A percentile compares a stretch with the other conserved stretches of the same genome.
These are phyloP conservation scores for Globisporangium nunn DNA, from an alignment of 352 stramenopile species.

Conservation along the genomic window DNA sequence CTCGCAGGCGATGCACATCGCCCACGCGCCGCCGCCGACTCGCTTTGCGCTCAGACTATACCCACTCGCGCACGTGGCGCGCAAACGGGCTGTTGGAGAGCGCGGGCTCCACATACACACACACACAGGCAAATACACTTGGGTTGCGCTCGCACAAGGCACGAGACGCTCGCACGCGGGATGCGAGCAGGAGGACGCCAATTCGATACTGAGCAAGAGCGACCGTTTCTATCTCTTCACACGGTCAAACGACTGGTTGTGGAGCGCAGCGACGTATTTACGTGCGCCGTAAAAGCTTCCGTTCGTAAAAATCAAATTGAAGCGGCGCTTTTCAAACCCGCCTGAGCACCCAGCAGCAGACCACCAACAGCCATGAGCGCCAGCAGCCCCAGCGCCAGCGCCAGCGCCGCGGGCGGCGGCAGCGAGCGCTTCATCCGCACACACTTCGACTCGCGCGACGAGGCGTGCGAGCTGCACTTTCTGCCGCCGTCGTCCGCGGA, in stretches of 20 bases:
- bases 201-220: conserved; percentile 11
- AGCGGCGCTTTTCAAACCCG: not conserved
- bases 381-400: not conserved
- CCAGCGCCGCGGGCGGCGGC: not conserved
- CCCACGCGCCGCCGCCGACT: conserved; percentile 21
- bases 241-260: not conserved
- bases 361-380: not conserved
- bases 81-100: conserved; percentile 66
- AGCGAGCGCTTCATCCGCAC: conserved; percentile 36
- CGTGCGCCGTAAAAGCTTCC: too few species aligned
- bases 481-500: conserved; percentile 68
- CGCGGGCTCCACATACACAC: conserved; percentile 4
- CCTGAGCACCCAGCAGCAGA: not conserved
- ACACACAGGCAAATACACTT: not conserved
- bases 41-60: conserved; percentile 78
- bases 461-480: conserved; percentile 41
- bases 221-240: not conserved
- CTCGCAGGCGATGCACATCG: conserved; percentile 23
- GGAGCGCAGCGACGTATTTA: not conserved
- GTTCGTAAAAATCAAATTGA: not conserved
- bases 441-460: conserved; percentile 55
- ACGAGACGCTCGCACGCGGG: not conserved
- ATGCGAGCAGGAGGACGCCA: not conserved
- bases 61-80: conserved; percentile 50
- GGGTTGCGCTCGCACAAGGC: too few species aligned